Percentiles rank a stretch among this genome's conserved stretches.
These are phyloP conservation scores for Pythium brassicae DNA, from an alignment of 352 stramenopile species.

Conservation along the genomic window DNA sequence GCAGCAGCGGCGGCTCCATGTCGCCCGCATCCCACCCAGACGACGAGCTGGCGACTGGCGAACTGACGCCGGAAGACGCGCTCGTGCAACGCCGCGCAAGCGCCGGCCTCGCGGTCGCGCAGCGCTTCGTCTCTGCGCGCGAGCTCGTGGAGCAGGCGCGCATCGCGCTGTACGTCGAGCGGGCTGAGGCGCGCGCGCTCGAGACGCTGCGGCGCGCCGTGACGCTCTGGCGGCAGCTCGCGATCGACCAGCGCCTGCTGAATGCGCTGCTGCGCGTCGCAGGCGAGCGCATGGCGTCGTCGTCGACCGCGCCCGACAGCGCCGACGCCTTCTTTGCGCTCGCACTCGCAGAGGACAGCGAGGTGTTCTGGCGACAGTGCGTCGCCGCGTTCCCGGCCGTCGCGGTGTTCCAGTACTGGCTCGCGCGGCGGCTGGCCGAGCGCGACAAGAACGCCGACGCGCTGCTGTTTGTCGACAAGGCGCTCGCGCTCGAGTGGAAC, in stretches of 20 bases:
- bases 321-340: conserved; percentile 2
- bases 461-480: background rate
- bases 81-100: background rate
- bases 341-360: background rate
- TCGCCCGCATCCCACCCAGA: too few species aligned
- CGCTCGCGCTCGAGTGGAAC: conserved; percentile 5
- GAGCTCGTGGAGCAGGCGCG: conserved; percentile 5
- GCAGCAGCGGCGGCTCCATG: too few species aligned
- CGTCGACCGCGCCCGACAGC: background rate
- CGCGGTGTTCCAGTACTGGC: conserved; percentile 9
- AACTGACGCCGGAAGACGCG: background rate
- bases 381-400: background rate
- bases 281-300: background rate
- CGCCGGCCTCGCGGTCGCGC: conserved; percentile 1
- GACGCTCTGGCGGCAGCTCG: background rate
- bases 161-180: background rate
- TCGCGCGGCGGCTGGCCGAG: background rate
- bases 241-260: background rate
- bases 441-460: background rate
- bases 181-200: background rate
- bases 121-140: conserved; percentile 1
- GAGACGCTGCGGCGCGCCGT: conserved; percentile 4
- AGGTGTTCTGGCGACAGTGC: conserved; percentile 5
- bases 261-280: background rate
- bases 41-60: background rate